Percentiles rank a stretch among this genome's conserved stretches.
phyloP scores from a whole-genome alignment of 2,329 filamentous ascomycete species.

The Pyrenophora teres region DNA sequence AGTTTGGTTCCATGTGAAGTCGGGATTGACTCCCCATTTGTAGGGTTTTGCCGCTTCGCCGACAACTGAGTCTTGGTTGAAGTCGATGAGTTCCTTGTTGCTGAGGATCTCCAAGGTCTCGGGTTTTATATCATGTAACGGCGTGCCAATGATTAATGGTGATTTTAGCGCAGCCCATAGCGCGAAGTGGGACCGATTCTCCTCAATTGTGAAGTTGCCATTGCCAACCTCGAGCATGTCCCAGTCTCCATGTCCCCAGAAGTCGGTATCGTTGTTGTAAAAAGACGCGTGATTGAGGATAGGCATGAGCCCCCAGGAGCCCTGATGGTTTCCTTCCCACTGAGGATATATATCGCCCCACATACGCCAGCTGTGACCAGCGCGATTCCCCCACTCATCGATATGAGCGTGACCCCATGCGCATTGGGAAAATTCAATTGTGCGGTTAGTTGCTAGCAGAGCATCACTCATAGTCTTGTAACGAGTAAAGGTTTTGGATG shows the following conservation, averaged over 20 bases:
- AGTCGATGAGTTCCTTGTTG: slow-evolving; percentile 50
- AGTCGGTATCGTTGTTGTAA: slow-evolving; percentile 23
- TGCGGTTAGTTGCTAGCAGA: slow-evolving; percentile 44
- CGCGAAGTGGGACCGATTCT: slow-evolving; percentile 47
- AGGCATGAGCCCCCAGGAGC: slow-evolving; percentile 20
- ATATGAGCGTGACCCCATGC: slow-evolving; percentile 42
- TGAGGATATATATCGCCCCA: slow-evolving; percentile 29
- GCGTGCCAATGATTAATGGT: slow-evolving; percentile 52
- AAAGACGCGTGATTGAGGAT: slow-evolving; percentile 31
- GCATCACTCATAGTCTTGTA: slow-evolving; percentile 56
- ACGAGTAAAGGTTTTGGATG: slow-evolving; percentile 54
- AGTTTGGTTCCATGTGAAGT: slow-evolving; percentile 55
- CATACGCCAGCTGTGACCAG: slow-evolving; percentile 41
- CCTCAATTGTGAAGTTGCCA: slow-evolving; percentile 32
- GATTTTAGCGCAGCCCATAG: slow-evolving; percentile 50
- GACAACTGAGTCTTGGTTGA: slow-evolving; percentile 53
- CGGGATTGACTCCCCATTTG: slow-evolving; percentile 56
- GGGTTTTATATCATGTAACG: slow-evolving; percentile 44
- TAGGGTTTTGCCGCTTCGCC: slow-evolving; percentile 49
- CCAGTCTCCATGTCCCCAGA: slow-evolving; percentile 32
- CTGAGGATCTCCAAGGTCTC: slow-evolving; percentile 49
- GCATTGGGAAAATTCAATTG: slow-evolving; percentile 44
- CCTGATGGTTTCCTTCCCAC: slow-evolving; percentile 17
- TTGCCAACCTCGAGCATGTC: slow-evolving; percentile 49
- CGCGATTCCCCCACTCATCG: slow-evolving; percentile 39